A percentile compares a stretch with the other conserved stretches of the same genome.
These are phyloP conservation scores for Microcyclospora tardicrescens DNA, from an alignment of 2,329 filamentous ascomycete genomes.

Conservation along the genomic window DNA sequence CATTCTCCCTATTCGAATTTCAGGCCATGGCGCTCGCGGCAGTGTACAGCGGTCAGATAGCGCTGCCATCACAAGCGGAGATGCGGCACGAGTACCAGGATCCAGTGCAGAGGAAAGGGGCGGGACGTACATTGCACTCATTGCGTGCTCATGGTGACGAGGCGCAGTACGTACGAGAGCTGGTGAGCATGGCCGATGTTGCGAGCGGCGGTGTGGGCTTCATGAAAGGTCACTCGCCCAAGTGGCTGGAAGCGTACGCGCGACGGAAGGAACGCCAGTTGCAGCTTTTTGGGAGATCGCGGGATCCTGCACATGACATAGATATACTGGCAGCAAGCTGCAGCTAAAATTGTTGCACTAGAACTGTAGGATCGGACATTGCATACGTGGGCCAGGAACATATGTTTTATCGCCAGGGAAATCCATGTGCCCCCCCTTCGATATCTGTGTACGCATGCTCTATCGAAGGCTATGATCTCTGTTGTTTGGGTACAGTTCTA, in stretches of 20 bases:
- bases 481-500: no score
- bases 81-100: slow-evolving; percentile 32
- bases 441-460: no score
- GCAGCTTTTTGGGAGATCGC: slow-evolving; percentile 11
- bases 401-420: no score
- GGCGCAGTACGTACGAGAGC: slow-evolving; percentile 27
- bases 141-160: slow-evolving; percentile 25
- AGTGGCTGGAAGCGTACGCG: slow-evolving; percentile 24
- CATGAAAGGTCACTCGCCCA: slow-evolving; percentile 24
- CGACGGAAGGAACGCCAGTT: slow-evolving; percentile 22
- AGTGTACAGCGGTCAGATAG: slow-evolving; percentile 39
- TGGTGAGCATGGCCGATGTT: slow-evolving; percentile 28
- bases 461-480: no score
- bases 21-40: slow-evolving; percentile 50
- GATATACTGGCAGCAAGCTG: no score
- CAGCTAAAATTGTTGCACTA: no score
- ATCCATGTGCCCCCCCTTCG: no score
- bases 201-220: no score
- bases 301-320: no score
- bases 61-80: slow-evolving; percentile 31
- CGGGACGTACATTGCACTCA: slow-evolving; percentile 33
- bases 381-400: no score
- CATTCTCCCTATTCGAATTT: slow-evolving; percentile 58
- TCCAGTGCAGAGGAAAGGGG: slow-evolving; percentile 26
- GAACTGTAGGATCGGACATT: no score